These are phyloP conservation scores for Cytospora piceae DNA, from an alignment of 2,329 filamentous ascomycete genomes.

Conservation along the genomic window DNA sequence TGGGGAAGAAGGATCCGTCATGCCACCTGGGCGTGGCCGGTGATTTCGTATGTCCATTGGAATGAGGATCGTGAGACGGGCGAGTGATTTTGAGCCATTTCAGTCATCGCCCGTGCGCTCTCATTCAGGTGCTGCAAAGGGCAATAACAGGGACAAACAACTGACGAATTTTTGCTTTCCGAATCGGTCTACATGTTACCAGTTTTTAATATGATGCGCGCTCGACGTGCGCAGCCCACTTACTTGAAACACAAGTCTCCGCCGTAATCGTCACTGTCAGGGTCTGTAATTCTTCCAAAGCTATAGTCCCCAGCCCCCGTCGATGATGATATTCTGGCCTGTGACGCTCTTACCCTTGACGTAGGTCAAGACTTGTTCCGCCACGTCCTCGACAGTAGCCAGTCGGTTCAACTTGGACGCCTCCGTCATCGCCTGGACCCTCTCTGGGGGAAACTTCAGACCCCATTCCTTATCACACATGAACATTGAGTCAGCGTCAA, in stretches of 20 bases:
- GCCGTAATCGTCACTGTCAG: neutral
- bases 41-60: slow-evolving; percentile 54
- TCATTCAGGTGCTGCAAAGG: neutral
- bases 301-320: slow-evolving; percentile 42
- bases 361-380: slow-evolving; percentile 55
- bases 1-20: slow-evolving; percentile 55
- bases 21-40: slow-evolving; percentile 51
- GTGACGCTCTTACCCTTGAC: slow-evolving; percentile 54
- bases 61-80: slow-evolving; percentile 57
- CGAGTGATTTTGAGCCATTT: slow-evolving; percentile 42
- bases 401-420: slow-evolving; percentile 62
- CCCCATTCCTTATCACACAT: slow-evolving; percentile 62
- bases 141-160: neutral
- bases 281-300: neutral
- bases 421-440: slow-evolving; percentile 56
- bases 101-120: neutral
- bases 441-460: slow-evolving; percentile 58
- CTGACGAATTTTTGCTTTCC: neutral
- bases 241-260: neutral
- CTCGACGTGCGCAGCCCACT: too few species aligned
- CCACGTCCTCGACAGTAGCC: slow-evolving; percentile 60
- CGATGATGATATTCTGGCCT: slow-evolving; percentile 56
- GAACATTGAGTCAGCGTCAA: neutral
- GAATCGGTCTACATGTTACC: too few species aligned
- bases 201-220: too few species aligned